Percentiles rank a stretch among this genome's conserved stretches.
phyloP scores from a whole-genome alignment of 345 rosid genomes.

The Microcos paniculata region DNA sequence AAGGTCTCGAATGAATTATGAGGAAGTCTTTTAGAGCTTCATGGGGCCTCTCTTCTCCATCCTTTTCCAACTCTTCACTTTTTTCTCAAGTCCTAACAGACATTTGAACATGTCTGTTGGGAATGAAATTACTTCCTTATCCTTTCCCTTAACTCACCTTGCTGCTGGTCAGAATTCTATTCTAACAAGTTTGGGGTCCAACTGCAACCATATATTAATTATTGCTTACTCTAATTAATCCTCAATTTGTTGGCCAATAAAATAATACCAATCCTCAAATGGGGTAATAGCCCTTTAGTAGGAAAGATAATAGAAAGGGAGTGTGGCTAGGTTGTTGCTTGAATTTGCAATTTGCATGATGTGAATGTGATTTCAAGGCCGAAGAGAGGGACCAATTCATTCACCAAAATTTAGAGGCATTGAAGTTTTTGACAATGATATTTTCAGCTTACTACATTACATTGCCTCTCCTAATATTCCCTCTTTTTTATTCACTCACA shows the following conservation, averaged over 20 bases:
- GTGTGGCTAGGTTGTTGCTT: background rate
- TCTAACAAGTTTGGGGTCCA: background rate
- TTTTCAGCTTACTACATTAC: background rate
- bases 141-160: slow-evolving; percentile 17
- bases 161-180: background rate
- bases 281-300: no score
- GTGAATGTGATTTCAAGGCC: background rate
- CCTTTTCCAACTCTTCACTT: slow-evolving; percentile 24
- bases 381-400: slow-evolving; percentile 1
- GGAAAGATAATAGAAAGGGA: background rate
- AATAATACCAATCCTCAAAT: no score
- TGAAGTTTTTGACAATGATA: background rate
- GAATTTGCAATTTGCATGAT: background rate
- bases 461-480: no score
- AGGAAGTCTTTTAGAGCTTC: slow-evolving; percentile 14
- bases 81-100: slow-evolving; percentile 26
- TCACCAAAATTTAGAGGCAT: background rate
- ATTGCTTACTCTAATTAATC: background rate
- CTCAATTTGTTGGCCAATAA: background rate
- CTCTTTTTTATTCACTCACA: no score
- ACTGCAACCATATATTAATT: background rate
- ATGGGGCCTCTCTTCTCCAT: slow-evolving; percentile 34
- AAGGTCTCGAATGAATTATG: slow-evolving; percentile 21
- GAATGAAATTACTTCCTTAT: slow-evolving; percentile 22
- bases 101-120: slow-evolving; percentile 40